Conservation (phyloP, 108 stramenopile species). For the Pseudonitzschia multiseries region DNA sequence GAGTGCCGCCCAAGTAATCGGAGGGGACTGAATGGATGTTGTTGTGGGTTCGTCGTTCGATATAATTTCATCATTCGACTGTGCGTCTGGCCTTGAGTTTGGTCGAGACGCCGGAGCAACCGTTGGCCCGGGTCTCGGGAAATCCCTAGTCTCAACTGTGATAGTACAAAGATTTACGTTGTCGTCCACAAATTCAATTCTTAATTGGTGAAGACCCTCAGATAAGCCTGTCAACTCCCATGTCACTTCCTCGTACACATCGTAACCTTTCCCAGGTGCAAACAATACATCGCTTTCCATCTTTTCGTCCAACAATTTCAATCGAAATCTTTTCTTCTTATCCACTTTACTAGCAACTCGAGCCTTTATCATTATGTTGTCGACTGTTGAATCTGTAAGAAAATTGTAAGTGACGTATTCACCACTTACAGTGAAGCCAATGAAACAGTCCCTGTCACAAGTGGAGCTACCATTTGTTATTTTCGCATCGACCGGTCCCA, state of each 20-base stretch:
- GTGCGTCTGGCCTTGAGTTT: neutral
- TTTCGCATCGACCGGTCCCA: slow-evolving; percentile 7
- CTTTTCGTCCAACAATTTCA: slow-evolving; percentile 2
- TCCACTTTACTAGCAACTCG: neutral
- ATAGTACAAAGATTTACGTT: slow-evolving; percentile 13
- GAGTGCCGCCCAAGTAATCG: slow-evolving; percentile 15
- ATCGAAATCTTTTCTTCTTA: slow-evolving; percentile 1
- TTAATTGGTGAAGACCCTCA: slow-evolving; percentile 6
- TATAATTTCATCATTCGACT: neutral
- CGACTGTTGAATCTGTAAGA: neutral
- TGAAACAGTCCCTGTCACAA: neutral
- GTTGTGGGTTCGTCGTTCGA: neutral
- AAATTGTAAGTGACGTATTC: slow-evolving; percentile 3
- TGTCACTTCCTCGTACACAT: slow-evolving; percentile 4
- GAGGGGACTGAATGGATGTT: neutral
- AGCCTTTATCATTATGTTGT: neutral
- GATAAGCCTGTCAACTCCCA: slow-evolving; percentile 9
- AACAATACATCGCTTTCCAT: neutral
- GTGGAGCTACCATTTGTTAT: neutral
- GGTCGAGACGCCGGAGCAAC: neutral
- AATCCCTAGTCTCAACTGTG: neutral
- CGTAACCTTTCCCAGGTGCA: slow-evolving; percentile 1
- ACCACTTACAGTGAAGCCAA: neutral
- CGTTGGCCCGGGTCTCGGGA: neutral
- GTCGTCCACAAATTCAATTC: neutral